Base-by-base conservation (phyloP, 2,329 filamentous ascomycete species). In the Cryphonectria naterciae region DNA sequence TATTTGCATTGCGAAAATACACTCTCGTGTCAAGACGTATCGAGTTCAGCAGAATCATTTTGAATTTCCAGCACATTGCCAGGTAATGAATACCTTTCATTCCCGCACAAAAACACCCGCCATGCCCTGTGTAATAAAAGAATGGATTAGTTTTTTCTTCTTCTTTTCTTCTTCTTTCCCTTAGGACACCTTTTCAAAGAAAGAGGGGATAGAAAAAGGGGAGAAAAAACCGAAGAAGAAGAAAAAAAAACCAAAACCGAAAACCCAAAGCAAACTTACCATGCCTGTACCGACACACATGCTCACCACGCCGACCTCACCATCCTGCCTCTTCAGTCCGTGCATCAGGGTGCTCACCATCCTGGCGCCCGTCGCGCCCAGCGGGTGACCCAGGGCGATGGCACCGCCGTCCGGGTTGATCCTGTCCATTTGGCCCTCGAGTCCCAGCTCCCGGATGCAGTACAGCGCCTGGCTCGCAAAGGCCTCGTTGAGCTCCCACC, bases 401-500 rank as follows among this genome's bases (percentile, higher is more conserved):
- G 95, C 95, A 43, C 95, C 95, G 72, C 95, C 95, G 76, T 97
- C 94, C 0, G 94, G 94, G 82, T 98, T 98, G 25, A 98, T 92
- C 81, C 88, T 91, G 75, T 91, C 86, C 83, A 85, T 89, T 75
- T 77, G 88, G 77, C 82, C 79, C 79, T 90, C 90, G 28, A 95
- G 83, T 0, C 90, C 92, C 15, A 96, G 78, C 76, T 89, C 87
- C 72, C 93, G 84, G 62, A 95, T 82, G 76, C 92, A 95, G 82
- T 97, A 86, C 6, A 92, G 81, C 1, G 88, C 84, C 81, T 91
- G 89, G 76, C 87, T 89, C 2, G 89, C 89, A 80, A 91, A 91
- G 8, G 89, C 89, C 87, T 98, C 95, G 80, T 98, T 98, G 81
- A 98, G 92, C 85, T 98, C 95, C 94, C 94, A 98, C 13, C 96